Percentiles rank a stretch among this genome's conserved stretches.
Conservation (phyloP, 192 early-diverging fungal genomes). For the Backusella tuberculispora region DNA sequence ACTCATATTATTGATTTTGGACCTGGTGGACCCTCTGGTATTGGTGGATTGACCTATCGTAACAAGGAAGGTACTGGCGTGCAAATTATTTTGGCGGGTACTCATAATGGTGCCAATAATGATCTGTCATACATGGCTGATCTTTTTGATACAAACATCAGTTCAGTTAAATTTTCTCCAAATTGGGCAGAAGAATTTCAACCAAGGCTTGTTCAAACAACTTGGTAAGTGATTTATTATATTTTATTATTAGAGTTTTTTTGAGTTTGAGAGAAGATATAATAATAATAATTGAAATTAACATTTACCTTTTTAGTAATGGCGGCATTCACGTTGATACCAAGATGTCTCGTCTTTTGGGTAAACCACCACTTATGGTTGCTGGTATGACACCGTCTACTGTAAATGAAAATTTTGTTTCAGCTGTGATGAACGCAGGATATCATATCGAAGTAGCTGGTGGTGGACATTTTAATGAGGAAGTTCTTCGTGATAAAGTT, state of each 20-base stretch:
- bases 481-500: constrained; percentile 69
- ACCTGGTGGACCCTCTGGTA: constrained; percentile 81
- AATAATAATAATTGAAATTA: neutral
- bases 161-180: constrained; percentile 70
- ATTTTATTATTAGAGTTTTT: neutral
- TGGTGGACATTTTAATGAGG: constrained; percentile 84
- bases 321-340: constrained; percentile 85
- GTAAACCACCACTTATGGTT: constrained; percentile 92
- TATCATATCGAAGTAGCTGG: constrained; percentile 92
- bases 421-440: constrained; percentile 88
- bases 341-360: constrained; percentile 78
- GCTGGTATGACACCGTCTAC: constrained; percentile 95
- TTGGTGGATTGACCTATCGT: constrained; percentile 81
- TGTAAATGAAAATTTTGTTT: constrained; percentile 76
- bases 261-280: neutral
- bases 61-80: constrained; percentile 89
- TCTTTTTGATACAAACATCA: constrained; percentile 77
- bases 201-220: constrained; percentile 76
- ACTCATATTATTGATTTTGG: constrained; percentile 97
- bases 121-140: constrained; percentile 76
- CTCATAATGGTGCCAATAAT: constrained; percentile 60
- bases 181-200: constrained; percentile 88
- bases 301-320: constrained; percentile 42
- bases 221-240: constrained; percentile 33
- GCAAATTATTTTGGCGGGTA: constrained; percentile 67